Base-by-base conservation (phyloP, 768 basidiomycete genomes). In the Suillus lakei region DNA sequence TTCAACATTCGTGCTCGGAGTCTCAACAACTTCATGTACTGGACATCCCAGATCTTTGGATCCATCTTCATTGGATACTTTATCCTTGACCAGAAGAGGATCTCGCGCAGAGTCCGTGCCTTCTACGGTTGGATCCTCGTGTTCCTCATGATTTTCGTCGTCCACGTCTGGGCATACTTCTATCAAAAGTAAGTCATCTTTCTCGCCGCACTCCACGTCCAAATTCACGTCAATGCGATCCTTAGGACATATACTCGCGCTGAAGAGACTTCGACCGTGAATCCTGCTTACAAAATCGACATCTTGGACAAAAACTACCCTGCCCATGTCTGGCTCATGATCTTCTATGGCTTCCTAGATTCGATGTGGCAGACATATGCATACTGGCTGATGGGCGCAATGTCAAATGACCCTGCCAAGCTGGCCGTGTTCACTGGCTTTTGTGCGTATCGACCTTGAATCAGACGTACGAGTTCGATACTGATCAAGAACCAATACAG, bases 371-470 rank as follows among this genome's bases (percentile, higher is more conserved):
- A 95, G 74, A 92, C 90, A 3, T 87, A 87, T 0, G 87, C 88
- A 4, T 93, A 93, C 75, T 93, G 91, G 91, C 82, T 92, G 69
- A 91, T 92, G 86, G 93, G 93, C 36, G 90, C 91, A 16, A 91
- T 95, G 89, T 92, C 91, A 18, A 93, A 95, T 65, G 86, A 93
- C 71, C 87, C 91, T 3, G 85, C 83, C 5, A 92, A 91, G 75
- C 85, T 95, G 26, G 92, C 93, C 0, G 85, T 93, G 73, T 90
- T 95, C 73, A 79, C 89, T 16, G 93, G 93, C 39, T 91, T 95
- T 69, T 95, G 92, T 93, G 70, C 69, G 90, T 84, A 15, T 69
- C 28, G 21, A 21, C 23, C 48, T 28, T 32, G 46, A 51, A 44
- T 23, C 54, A n/a, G 34, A 55, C 13, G 23, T 6, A 62, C 32